phyloP scores from a whole-genome alignment of 306 rosid genomes.

The Lupinus albus region DNA sequence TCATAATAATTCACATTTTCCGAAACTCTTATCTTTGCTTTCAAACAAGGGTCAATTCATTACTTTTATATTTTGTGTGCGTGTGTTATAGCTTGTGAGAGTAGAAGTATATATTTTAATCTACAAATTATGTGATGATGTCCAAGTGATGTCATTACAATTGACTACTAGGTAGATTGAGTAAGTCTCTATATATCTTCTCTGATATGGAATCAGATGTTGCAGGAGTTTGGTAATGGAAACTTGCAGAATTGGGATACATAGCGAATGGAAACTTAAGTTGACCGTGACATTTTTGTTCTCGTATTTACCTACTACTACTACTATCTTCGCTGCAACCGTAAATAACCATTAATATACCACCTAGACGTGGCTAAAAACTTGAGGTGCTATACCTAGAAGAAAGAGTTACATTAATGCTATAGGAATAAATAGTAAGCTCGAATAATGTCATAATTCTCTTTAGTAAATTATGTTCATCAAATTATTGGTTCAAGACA shows the following conservation, averaged over 20 bases:
- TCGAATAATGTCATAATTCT: too few relatives aligned
- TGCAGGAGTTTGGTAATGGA: conserved; percentile 31
- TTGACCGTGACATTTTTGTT: background rate
- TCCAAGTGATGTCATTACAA: background rate
- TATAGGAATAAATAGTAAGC: too few relatives aligned
- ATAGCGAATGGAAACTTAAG: background rate
- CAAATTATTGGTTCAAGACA: too few relatives aligned
- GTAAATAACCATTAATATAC: background rate
- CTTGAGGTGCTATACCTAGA: background rate
- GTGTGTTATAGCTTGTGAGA: too few relatives aligned
- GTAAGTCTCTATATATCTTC: background rate
- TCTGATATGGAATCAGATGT: conserved; percentile 9
- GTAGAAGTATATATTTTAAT: too few relatives aligned
- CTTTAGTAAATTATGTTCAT: too few relatives aligned
- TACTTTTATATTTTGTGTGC: too few relatives aligned
- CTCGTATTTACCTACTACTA: conserved; percentile 1
- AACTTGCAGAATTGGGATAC: conserved; percentile 4
- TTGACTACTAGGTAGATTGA: conserved; percentile 22
- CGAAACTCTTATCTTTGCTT: too few relatives aligned
- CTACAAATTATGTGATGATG: background rate
- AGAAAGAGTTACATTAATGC: too few relatives aligned
- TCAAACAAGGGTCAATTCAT: too few relatives aligned
- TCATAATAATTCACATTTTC: too few relatives aligned
- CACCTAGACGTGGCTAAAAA: background rate
- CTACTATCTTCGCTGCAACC: background rate